A percentile compares a stretch with the other conserved stretches of the same genome.
These are phyloP conservation scores for Salix viminalis DNA, from an alignment of 345 rosid genomes.

Conservation along the genomic window DNA sequence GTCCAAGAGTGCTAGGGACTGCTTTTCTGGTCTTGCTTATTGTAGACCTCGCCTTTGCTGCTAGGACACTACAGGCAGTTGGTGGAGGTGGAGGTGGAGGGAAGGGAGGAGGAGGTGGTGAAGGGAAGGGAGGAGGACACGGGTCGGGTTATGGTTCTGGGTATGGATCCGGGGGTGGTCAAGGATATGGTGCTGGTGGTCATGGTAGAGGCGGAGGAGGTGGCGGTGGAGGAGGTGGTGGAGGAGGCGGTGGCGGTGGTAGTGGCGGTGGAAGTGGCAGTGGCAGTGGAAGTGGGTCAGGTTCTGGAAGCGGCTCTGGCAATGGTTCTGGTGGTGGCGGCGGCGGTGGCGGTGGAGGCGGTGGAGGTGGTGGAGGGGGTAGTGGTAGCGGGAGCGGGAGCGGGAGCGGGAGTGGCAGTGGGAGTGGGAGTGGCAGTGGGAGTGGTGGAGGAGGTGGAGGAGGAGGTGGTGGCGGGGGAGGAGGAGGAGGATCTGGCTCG, in stretches of 20 bases:
- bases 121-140: constrained; percentile 26
- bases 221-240: too few relatives aligned
- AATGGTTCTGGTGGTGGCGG: neutral
- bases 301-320: too few relatives aligned
- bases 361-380: constrained; percentile 27
- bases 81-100: constrained; percentile 37
- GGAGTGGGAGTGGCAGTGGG: constrained; percentile 3
- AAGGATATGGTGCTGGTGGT: too few relatives aligned
- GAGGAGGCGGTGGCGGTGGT: too few relatives aligned
- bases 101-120: constrained; percentile 37
- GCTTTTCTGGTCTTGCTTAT: constrained; percentile 41
- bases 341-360: neutral
- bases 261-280: neutral
- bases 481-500: constrained; percentile 15
- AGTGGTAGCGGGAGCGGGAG: neutral
- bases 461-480: constrained; percentile 22
- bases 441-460: constrained; percentile 44
- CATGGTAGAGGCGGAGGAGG: too few relatives aligned
- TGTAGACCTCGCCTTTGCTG: constrained; percentile 42
- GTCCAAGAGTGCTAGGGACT: constrained; percentile 28
- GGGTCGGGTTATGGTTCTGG: too few relatives aligned
- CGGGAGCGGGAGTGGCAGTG: neutral
- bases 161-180: too few relatives aligned
- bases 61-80: constrained; percentile 25
- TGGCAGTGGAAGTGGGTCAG: neutral